These are phyloP conservation scores for Candida germanica DNA, from an alignment of 805 yeast species.

Conservation along the genomic window DNA sequence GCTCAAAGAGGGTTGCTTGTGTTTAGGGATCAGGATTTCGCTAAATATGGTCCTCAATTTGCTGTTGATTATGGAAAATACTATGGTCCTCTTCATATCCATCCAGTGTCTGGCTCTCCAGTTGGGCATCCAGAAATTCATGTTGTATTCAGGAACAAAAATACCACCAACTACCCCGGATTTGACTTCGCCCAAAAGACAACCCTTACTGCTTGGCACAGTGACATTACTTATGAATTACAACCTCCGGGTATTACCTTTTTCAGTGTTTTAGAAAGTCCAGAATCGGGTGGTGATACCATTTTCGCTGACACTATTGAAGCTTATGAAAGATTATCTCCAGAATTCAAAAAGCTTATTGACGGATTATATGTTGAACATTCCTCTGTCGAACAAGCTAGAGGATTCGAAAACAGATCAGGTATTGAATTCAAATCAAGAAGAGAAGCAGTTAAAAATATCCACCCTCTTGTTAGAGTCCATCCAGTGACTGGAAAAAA, in stretches of 20 bases:
- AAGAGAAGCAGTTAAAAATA: slow-evolving; percentile 33
- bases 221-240: slow-evolving; percentile 39
- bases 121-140: slow-evolving; percentile 28
- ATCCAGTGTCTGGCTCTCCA: slow-evolving; percentile 44
- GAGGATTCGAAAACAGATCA: slow-evolving; percentile 14
- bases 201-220: slow-evolving; percentile 32
- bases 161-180: slow-evolving; percentile 11
- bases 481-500: slow-evolving; percentile 40
- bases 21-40: slow-evolving; percentile 64
- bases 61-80: slow-evolving; percentile 31
- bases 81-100: slow-evolving; percentile 42
- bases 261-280: slow-evolving; percentile 35
- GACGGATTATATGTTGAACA: slow-evolving; percentile 36
- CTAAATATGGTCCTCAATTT: slow-evolving; percentile 31
- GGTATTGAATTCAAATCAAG: slow-evolving; percentile 26
- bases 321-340: slow-evolving; percentile 39
- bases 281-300: slow-evolving; percentile 41
- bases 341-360: slow-evolving; percentile 32
- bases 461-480: slow-evolving; percentile 38
- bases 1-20: slow-evolving; percentile 69
- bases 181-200: slow-evolving; percentile 18
- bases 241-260: slow-evolving; percentile 41
- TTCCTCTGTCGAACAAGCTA: slow-evolving; percentile 36
- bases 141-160: slow-evolving; percentile 24
- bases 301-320: slow-evolving; percentile 38